A percentile compares a stretch with the other conserved stretches of the same genome.
phyloP scores from a whole-genome alignment of 768 basidiomycete species.

The Gyrodon lividus region DNA sequence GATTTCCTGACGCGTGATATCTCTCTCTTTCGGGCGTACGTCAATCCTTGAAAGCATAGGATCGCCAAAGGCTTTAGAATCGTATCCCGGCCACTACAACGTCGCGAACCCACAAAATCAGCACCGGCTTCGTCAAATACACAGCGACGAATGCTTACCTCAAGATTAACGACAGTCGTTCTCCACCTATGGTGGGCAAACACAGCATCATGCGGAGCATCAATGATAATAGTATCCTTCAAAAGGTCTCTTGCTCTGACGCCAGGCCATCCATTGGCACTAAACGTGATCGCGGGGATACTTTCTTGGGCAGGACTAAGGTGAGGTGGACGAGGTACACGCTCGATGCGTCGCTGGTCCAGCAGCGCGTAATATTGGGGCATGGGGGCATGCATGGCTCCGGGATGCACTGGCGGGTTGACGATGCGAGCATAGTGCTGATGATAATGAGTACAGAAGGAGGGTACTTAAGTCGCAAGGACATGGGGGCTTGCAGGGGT shows the following conservation, averaged over 20 bases:
- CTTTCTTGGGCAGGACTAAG: conserved; percentile 14
- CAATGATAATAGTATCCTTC: conserved; percentile 9
- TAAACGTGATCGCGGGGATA: conserved; percentile 20
- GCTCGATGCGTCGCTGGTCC: conserved; percentile 19
- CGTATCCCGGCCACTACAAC: conserved; percentile 28
- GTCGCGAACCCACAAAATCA: not conserved
- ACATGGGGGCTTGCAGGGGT: not conserved
- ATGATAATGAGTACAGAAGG: not conserved
- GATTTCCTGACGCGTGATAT: conserved; percentile 22
- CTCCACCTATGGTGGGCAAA: conserved; percentile 22
- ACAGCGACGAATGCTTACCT: conserved; percentile 10
- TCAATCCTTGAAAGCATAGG: conserved; percentile 17
- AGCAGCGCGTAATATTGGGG: conserved; percentile 14
- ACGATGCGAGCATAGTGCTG: conserved; percentile 12
- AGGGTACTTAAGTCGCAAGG: not conserved
- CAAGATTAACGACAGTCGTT: conserved; percentile 16
- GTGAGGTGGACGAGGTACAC: conserved; percentile 16
- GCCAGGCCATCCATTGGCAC: conserved; percentile 17
- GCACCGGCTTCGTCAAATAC: not conserved
- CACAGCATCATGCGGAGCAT: conserved; percentile 16
- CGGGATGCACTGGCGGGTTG: conserved; percentile 23
- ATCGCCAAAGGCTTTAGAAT: not conserved
- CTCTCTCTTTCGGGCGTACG: not conserved
- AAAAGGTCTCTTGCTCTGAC: conserved; percentile 17
- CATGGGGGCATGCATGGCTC: conserved; percentile 11